These are phyloP conservation scores for Thecamonas trahens DNA, from an alignment of 78 protist genomes.

Conservation along the genomic window DNA sequence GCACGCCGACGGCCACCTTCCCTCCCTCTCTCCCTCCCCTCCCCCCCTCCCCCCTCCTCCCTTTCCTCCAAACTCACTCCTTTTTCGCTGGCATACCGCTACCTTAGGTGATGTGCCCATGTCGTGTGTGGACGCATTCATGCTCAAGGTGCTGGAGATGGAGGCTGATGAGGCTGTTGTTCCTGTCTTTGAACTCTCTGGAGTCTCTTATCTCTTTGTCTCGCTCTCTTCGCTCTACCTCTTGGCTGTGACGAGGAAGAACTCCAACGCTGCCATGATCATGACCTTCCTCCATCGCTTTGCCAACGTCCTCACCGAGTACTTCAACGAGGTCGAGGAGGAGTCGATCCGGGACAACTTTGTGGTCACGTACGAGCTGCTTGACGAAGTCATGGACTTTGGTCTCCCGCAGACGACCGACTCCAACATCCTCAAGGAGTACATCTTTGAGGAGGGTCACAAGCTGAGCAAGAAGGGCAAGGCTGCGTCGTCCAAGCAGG, in stretches of 20 bases:
- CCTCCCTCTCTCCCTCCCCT: no score
- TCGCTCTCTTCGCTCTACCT: constrained; percentile 2
- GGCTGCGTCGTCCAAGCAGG: background rate
- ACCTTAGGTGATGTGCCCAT: constrained; percentile 18
- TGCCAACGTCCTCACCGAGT: constrained; percentile 69
- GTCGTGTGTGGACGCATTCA: constrained; percentile 77
- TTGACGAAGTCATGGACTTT: constrained; percentile 98
- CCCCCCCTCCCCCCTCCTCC: no score
- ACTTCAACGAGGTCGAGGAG: constrained; percentile 85
- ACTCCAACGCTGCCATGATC: constrained; percentile 78
- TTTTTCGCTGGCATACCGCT: no score
- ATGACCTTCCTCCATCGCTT: constrained; percentile 81
- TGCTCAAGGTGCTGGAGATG: constrained; percentile 78
- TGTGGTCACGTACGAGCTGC: constrained; percentile 93
- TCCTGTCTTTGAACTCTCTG: background rate
- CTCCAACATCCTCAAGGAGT: constrained; percentile 46
- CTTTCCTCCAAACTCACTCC: no score
- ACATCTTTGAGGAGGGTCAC: constrained; percentile 88
- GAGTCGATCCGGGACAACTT: constrained; percentile 97
- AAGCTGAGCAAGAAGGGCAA: constrained; percentile 44
- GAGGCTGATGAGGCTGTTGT: constrained; percentile 60
- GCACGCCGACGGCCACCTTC: no score
- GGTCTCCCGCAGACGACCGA: constrained; percentile 96
- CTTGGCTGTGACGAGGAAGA: constrained; percentile 81
- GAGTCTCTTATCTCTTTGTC: background rate